Evolutionary conservation across 2,329 filamentous ascomycete genomes (phyloP).

Genomic region (Claviceps spartinae): DNA sequence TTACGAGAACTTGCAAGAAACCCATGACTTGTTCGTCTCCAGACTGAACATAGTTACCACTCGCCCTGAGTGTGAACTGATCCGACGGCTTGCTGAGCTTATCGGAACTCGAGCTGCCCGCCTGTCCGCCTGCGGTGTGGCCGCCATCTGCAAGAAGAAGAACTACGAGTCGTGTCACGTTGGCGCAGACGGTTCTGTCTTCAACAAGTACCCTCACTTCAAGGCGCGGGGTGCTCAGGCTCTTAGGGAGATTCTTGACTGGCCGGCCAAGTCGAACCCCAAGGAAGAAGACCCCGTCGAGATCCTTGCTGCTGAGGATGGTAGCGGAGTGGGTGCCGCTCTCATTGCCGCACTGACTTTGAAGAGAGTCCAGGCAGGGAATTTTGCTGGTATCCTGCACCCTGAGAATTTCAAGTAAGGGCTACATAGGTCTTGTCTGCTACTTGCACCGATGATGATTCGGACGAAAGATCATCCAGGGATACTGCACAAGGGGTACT

Average conservation of each 20-base stretch:
- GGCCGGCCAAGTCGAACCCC: slow-evolving; percentile 54
- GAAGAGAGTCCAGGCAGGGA: slow-evolving; percentile 49
- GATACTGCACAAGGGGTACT: background rate
- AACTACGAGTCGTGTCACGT: slow-evolving; percentile 78
- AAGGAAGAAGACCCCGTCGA: slow-evolving; percentile 78
- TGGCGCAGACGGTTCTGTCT: slow-evolving; percentile 91
- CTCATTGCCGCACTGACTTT: slow-evolving; percentile 69
- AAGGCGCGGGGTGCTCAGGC: slow-evolving; percentile 82
- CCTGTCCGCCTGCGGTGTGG: slow-evolving; percentile 85
- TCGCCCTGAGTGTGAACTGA: slow-evolving; percentile 72
- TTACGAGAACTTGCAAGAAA: slow-evolving; percentile 89
- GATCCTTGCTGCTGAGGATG: slow-evolving; percentile 84
- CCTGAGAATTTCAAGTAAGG: slow-evolving; percentile 42
- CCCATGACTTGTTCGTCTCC: slow-evolving; percentile 64
- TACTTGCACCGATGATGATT: too few relatives aligned
- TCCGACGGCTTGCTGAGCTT: slow-evolving; percentile 78
- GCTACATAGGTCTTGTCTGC: too few relatives aligned
- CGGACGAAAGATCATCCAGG: too few relatives aligned
- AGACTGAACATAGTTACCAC: slow-evolving; percentile 60
- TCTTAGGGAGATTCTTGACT: slow-evolving; percentile 89
- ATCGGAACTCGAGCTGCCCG: slow-evolving; percentile 91
- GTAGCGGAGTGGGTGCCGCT: slow-evolving; percentile 91
- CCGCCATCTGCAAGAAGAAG: slow-evolving; percentile 96
- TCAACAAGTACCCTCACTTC: slow-evolving; percentile 99
- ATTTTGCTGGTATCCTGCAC: slow-evolving; percentile 49